These are phyloP conservation scores for Melanomma pulvis-pyrius DNA, from an alignment of 495 filamentous ascomycete species.

Conservation along the genomic window DNA sequence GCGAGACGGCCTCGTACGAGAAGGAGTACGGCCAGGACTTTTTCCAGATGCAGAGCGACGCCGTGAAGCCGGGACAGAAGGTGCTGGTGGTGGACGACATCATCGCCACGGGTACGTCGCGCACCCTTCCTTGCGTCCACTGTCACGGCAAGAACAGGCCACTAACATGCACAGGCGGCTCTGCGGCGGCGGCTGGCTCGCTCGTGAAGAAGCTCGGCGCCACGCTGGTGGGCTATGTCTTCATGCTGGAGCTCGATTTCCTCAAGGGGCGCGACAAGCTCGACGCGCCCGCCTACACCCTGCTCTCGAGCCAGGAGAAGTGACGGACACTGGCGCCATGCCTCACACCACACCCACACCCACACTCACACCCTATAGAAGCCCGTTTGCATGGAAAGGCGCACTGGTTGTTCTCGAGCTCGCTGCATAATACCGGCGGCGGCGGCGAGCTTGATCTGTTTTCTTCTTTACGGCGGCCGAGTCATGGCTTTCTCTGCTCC, in stretches of 20 bases:
- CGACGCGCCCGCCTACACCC: constrained; percentile 78
- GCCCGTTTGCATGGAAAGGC: constrained; percentile 16
- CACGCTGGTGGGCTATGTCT: constrained; percentile 82
- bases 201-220: constrained; percentile 85
- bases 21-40: constrained; percentile 98
- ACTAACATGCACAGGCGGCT: constrained; percentile 68
- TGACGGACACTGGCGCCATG: neutral
- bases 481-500: neutral
- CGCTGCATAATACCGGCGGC: neutral
- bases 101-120: constrained; percentile 86
- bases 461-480: neutral
- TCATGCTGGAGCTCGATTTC: constrained; percentile 95
- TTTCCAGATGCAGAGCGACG: constrained; percentile 91
- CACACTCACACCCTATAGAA: constrained; percentile 4
- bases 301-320: constrained; percentile 66
- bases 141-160: neutral
- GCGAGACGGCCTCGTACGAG: constrained; percentile 76
- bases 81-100: constrained; percentile 96
- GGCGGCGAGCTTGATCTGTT: neutral
- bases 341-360: neutral
- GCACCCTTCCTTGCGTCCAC: neutral
- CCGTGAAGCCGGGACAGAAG: constrained; percentile 82
- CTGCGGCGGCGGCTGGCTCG: constrained; percentile 81
- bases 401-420: constrained; percentile 2
- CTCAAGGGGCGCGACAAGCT: constrained; percentile 91